phyloP scores from a whole-genome alignment of 495 filamentous ascomycete genomes.

The Hypoxylon fuscum region DNA sequence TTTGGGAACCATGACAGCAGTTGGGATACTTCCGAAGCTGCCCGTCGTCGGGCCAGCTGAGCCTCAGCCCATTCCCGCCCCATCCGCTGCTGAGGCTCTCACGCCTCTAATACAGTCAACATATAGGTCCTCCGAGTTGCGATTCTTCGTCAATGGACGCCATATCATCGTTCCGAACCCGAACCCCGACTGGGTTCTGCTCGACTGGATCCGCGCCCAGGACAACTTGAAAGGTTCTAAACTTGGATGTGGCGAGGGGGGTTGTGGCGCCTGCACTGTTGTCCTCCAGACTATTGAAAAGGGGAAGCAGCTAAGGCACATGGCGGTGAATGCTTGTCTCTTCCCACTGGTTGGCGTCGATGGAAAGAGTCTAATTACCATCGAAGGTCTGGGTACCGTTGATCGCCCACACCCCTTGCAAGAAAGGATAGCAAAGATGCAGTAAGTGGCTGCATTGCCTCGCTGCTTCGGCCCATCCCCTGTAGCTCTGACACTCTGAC shows the following conservation, averaged over 20 bases:
- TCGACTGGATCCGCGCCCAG: slow-evolving; percentile 40
- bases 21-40: slow-evolving; percentile 27
- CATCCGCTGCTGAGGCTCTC: slow-evolving; percentile 33
- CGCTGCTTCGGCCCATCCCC: neutral
- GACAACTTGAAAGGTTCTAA: slow-evolving; percentile 36
- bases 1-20: slow-evolving; percentile 24
- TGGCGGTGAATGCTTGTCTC: slow-evolving; percentile 84
- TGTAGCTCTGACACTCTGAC: slow-evolving; percentile 1
- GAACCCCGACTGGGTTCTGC: slow-evolving; percentile 42
- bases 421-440: slow-evolving; percentile 75
- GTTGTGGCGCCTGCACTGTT: slow-evolving; percentile 89
- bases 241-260: slow-evolving; percentile 80
- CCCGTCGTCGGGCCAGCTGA: slow-evolving; percentile 1
- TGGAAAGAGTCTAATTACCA: slow-evolving; percentile 92
- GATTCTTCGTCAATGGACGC: slow-evolving; percentile 48
- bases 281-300: slow-evolving; percentile 83
- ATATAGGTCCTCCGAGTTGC: slow-evolving; percentile 38
- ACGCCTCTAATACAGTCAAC: slow-evolving; percentile 35
- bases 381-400: slow-evolving; percentile 83
- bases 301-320: slow-evolving; percentile 78
- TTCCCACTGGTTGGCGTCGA: slow-evolving; percentile 84
- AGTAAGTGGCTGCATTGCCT: slow-evolving; percentile 21
- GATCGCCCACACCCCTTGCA: slow-evolving; percentile 81
- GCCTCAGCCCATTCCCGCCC: slow-evolving; percentile 9
- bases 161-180: slow-evolving; percentile 38